Evolutionary conservation across 164 flowering plant species (phyloP), one percentile per base, ranked within the genome.

Genomic region (Liquidambar formosana): DNA sequence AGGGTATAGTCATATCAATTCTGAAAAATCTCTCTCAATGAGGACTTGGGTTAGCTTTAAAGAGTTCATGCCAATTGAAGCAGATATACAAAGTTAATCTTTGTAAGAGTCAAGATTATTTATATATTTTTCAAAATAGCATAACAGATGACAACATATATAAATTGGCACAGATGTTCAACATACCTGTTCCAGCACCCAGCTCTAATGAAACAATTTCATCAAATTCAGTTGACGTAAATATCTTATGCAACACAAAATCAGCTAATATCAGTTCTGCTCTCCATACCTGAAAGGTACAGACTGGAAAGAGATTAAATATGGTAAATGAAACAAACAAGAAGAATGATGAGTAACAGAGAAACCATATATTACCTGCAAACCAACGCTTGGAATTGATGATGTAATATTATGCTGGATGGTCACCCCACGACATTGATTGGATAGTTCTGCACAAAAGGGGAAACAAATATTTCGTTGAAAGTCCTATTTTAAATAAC

Each of bases 171-270:
- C 43, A 13, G 23, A 11, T 15, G 10, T 12, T 10, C 8, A 23
- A 58, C 21, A 66, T 78, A 92, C 98, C 97, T 75, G 98, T 94
- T 69, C 97, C 98, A 77, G 96, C 89, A 43, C 98, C 98, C 73
- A 94, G 91, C 75, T 94, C 97, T 59, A 87, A 48, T 1, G 89
- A 78, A 68, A 88, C 78, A 68, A 86, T 64, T 58, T 85, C 89
- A 66, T 85, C 81, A 33, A 90, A 78, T 11, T 84, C 82, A 5
- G 91, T 75, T 47, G 95, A 79, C 38, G 86, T 79, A 56, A 77
- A 82, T 77, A 88, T 79, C 71, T 73, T 84, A 78, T 92, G 93
- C 86, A 89, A 70, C 71, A 92, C 76, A 71, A 88, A 88, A 84
- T 94, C 97, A 69, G 94, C 84, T 64, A 94, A 76, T 18, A 86